Base-by-base conservation (phyloP, 805 yeast species). In the Saccharomycopsis malanga region DNA sequence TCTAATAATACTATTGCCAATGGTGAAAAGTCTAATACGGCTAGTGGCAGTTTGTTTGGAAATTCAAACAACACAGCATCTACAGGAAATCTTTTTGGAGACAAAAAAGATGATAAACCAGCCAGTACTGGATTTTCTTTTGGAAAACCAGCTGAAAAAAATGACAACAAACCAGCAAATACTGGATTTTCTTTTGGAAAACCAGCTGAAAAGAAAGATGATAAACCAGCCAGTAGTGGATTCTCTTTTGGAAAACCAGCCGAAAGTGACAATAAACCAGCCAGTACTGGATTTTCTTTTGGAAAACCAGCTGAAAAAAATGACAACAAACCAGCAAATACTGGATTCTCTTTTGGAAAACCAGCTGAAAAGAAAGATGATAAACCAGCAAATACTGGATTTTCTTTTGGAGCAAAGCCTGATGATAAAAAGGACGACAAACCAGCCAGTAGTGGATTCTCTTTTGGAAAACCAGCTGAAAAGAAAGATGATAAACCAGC, bases 241-340 rank as follows among this genome's bases (percentile, higher is more conserved):
- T 57, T 63, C 45, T 53, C 62, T 3, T 59, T 65, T 45, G 69
- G 68, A 32, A 52, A 46, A 23, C 32, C 54, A 6, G 44, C 44
- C 32, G 43, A 45, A 20, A 44, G 36, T 24, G 39, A 25, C 20
- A 25, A 34, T 25, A 36, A 17, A n/a, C 7, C 47, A n/a, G 20
- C 46, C 18, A 22, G 22, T 12, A 15, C 42, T 23, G 35, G 39
- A 4, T 18, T 36, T 32, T 36, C 45, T 20, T 45, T 39, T 39
- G 48, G 43, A n/a, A 9, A n/a, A 15, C n/a, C 41, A 5, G 22
- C 24, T 12, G 17, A 29, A 12, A 40, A 9, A 9, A 22, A 36
- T 37, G 56, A 55, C 15, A 37, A 43, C 4, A 38, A 34, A n/a
- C 41, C 53, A 20, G 44, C 43, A 17, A 20, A 25, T 50, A 22